Percentiles rank a stretch among this genome's conserved stretches.
Evolutionary conservation across 2,329 filamentous ascomycete species (phyloP).

Genomic region (Phaeomoniella chlamydospora): DNA sequence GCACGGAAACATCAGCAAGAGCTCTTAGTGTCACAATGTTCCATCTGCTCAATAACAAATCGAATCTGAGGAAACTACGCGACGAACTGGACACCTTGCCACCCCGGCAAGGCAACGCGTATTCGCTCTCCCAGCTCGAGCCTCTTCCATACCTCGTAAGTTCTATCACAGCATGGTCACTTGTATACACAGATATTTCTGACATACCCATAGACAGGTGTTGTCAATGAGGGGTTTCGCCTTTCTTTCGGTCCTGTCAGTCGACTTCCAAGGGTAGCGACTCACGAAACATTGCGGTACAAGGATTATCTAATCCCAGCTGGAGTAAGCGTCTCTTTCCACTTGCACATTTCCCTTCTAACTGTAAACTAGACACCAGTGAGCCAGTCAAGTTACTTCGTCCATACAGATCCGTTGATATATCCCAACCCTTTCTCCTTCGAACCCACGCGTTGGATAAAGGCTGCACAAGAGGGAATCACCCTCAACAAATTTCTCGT

Average conservation of each 20-base stretch:
- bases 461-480: constrained; percentile 4
- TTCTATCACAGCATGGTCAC: no score
- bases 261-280: constrained; percentile 16
- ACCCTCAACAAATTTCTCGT: constrained; percentile 13
- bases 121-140: constrained; percentile 1
- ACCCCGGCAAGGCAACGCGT: no score
- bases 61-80: constrained; percentile 6
- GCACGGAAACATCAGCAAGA: constrained; percentile 8
- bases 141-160: constrained; percentile 3
- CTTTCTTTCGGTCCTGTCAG: constrained; percentile 22
- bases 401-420: constrained; percentile 19
- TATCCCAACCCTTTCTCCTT: constrained; percentile 21
- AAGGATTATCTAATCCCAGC: constrained; percentile 16
- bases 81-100: constrained; percentile 4
- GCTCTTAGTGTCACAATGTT: constrained; percentile 9
- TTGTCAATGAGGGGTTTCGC: constrained; percentile 2
- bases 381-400: constrained; percentile 20
- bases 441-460: constrained; percentile 22
- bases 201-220: no score
- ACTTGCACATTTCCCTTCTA: no score
- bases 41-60: constrained; percentile 8
- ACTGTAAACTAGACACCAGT: no score
- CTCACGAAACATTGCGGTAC: constrained; percentile 17
- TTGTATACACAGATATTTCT: no score
- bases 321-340: no score